Base-by-base conservation (phyloP, 805 yeast species). In the Wickerhamiella allomyrinae region DNA sequence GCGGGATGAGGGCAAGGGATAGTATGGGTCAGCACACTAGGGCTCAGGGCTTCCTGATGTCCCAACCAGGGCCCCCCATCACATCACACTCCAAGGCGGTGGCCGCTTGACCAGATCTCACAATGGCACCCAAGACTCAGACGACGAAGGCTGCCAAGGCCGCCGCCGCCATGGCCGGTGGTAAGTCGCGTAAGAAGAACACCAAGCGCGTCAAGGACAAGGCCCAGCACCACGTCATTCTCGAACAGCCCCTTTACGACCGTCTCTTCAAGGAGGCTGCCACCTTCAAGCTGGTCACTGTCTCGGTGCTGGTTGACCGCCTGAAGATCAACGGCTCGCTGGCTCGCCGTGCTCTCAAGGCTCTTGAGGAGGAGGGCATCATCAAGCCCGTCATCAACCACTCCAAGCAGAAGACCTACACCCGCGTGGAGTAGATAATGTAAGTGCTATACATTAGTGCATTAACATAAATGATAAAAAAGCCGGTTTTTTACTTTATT, bases 111-210 rank as follows among this genome's bases (percentile, higher is more conserved):
- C 39, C 23, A 34, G 37, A 36, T 23, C 39, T 36, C 59, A 73
- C 78, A 71, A 85, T 89, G 96, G 95, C 96, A 73, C 95, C 95
- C 77, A 89, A 89, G 76, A 76, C 84, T 75, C 96, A 89, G 79
- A 87, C 85, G 73, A 81, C 95, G 66, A 89, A 89, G 77, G 96
- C 96, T 73, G 96, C 95, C 67, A 89, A 89, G 78, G 95, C 95
- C 67, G 96, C 97, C 66, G 97, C 97, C 76, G 97, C 96, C 71
- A 76, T 85, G 80, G 95, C 96, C 70, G 96, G 96, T 82, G 95
- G 96, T 80, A 87, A 87, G 83, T 86, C 89, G 69, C 85, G 95
- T 73, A 91, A 91, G 95, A 91, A 97, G 98, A 83, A 94, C 82
- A 87, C 89, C 80, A 95, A 95, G 73, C 86, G 93, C 80, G 95